phyloP scores from a whole-genome alignment of 139 green algal species.

The Chlamydomonas incerta region DNA sequence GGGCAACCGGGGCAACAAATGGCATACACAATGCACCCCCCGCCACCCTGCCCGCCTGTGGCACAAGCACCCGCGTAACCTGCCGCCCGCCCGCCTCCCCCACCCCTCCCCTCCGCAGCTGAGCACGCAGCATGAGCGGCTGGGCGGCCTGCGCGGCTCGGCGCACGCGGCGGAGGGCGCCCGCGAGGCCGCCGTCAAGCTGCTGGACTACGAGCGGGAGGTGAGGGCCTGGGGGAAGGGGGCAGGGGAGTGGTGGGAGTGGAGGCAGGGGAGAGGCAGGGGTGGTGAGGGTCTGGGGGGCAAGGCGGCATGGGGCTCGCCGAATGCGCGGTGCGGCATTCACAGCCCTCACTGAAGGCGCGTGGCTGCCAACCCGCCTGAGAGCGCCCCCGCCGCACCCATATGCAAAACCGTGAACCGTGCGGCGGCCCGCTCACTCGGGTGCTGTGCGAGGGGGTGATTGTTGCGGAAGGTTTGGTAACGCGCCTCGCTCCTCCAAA shows the following conservation, averaged over 20 bases:
- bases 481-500: too few relatives aligned
- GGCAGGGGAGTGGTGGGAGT: background rate
- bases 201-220: conserved; percentile 33
- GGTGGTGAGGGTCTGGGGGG: background rate
- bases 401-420: too few relatives aligned
- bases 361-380: too few relatives aligned
- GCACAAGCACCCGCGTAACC: background rate
- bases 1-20: too few relatives aligned
- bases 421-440: too few relatives aligned
- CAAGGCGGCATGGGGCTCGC: background rate
- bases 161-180: background rate
- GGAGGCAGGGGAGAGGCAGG: background rate
- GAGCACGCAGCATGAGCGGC: background rate
- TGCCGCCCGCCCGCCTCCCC: background rate
- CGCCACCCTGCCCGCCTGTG: background rate
- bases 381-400: too few relatives aligned
- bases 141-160: background rate
- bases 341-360: too few relatives aligned
- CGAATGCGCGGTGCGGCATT: too few relatives aligned
- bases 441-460: too few relatives aligned
- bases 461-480: too few relatives aligned
- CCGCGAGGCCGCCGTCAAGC: background rate
- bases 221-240: background rate
- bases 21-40: too few relatives aligned
- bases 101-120: background rate